Base-by-base conservation (phyloP, 164 flowering plant genomes). In the Stephania cephalantha region DNA sequence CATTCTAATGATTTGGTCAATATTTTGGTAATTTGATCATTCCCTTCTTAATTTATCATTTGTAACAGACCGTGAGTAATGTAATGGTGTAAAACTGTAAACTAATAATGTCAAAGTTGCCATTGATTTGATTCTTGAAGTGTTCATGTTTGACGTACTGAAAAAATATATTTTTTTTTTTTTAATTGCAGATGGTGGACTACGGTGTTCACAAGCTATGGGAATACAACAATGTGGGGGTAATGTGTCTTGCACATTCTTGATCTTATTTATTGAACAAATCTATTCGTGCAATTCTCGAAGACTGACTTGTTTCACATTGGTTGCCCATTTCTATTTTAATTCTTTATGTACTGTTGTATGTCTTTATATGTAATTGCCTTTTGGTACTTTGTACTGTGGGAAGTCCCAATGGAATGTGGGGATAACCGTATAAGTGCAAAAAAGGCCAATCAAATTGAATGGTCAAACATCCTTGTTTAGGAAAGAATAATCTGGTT, bases 221-320 rank as follows among this genome's bases (percentile, higher is more conserved):
- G 81, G 81, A 76, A 67, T 15, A 15, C 31, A 79, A 79, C 71
- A 79, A 79, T 46, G 76, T 76, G 76, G 81, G 81, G 76, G 80
- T 78, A 78, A 58, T 58, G 15, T n/a, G 18, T 58, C 64, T 58
- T 15, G 64, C 5, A 15, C 64, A 15, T 58, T 58, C 64, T 58
- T 15, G 64, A 15, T 58, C 64, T 18, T 58, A 58, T 58, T 58
- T 18, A 58, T 58, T 58, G 20, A 58, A 58, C 20, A 15, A 15
- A 58, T 58, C 64, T 58, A 18, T 72, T 73, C 45, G 76, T 25
- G 31, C 7, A 0, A 13, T 2, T 20, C 29, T 65, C 22, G 13
- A 65, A 65, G 0, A 20, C 2, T 31, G 29, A 30, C 25, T 9
- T 65, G 8, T 18, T 22, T 18, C 1, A 7, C 29, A 50, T 15